Conservation (phyloP, 2,329 filamentous ascomycete genomes). For the Ophidiomyces ophidiicola region DNA sequence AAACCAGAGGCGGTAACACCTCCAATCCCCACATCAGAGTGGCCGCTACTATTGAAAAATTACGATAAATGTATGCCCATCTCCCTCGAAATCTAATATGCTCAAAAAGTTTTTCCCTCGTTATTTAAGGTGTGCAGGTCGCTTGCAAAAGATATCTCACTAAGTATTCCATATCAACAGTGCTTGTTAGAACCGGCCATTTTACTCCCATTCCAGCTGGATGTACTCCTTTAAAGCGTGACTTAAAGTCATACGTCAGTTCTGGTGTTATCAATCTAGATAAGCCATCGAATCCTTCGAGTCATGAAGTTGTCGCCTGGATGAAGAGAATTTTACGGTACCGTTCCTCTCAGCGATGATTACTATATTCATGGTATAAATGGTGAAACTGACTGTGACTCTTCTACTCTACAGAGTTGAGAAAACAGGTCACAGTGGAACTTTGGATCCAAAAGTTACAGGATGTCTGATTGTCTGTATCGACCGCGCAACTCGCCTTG, state of each 20-base stretch:
- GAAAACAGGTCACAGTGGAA: slow-evolving; percentile 97
- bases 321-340: slow-evolving; percentile 91
- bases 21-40: slow-evolving; percentile 70
- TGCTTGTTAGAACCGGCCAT: slow-evolving; percentile 85
- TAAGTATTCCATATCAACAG: slow-evolving; percentile 36
- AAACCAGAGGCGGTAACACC: slow-evolving; percentile 79
- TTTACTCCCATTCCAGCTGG: slow-evolving; percentile 94
- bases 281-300: slow-evolving; percentile 94
- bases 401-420: slow-evolving; percentile 50
- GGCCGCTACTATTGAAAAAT: slow-evolving; percentile 91
- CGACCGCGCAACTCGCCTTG: slow-evolving; percentile 89
- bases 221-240: slow-evolving; percentile 79
- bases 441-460: slow-evolving; percentile 95
- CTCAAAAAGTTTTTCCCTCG: slow-evolving; percentile 14
- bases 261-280: slow-evolving; percentile 97
- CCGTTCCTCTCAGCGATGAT: neutral
- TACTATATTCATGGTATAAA: slow-evolving; percentile 1
- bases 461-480: slow-evolving; percentile 91
- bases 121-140: neutral
- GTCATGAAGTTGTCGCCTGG: slow-evolving; percentile 98
- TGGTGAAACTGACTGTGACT: slow-evolving; percentile 1
- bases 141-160: slow-evolving; percentile 12
- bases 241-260: slow-evolving; percentile 93
- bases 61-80: slow-evolving; percentile 69
- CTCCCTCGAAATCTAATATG: neutral